phyloP scores from a whole-genome alignment of 2,329 filamentous ascomycete species.

The Tolypocladium guangdongense region DNA sequence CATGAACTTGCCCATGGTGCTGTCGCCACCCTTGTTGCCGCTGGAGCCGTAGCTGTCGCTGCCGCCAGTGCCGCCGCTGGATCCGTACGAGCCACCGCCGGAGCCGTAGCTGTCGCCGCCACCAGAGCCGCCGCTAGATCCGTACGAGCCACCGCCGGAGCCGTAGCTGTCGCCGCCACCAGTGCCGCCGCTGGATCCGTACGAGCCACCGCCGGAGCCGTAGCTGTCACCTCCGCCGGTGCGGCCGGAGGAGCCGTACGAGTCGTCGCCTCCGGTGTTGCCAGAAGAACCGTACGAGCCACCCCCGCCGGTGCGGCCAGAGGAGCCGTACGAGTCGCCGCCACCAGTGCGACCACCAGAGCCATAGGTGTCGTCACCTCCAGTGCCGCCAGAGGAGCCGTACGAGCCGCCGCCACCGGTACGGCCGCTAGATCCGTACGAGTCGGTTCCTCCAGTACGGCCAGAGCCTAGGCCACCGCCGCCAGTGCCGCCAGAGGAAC shows the following conservation, averaged over 20 bases:
- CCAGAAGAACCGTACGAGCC: conserved; percentile 10
- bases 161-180: conserved; percentile 9
- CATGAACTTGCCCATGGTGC: conserved; percentile 42
- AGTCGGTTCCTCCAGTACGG: conserved; percentile 1
- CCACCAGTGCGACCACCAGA: conserved; percentile 10
- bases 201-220: neutral
- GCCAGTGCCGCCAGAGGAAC: conserved; percentile 8
- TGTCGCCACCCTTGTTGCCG: conserved; percentile 1
- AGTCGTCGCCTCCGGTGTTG: conserved; percentile 8
- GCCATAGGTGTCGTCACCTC: conserved; percentile 8
- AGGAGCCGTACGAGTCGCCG: conserved; percentile 11
- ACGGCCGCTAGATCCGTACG: conserved; percentile 11
- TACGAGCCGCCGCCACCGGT: conserved; percentile 9
- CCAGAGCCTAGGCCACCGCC: too few species aligned
- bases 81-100: conserved; percentile 5
- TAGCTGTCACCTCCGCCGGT: neutral
- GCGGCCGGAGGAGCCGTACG: conserved; percentile 8
- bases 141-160: conserved; percentile 5
- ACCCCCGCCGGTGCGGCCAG: conserved; percentile 8
- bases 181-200: conserved; percentile 5
- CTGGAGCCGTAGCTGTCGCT: conserved; percentile 4
- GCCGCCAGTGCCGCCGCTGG: conserved; percentile 4
- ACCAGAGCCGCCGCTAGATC: conserved; percentile 1
- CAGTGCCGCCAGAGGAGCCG: conserved; percentile 6
- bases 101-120: conserved; percentile 3